Percentiles rank a stretch among this genome's conserved stretches.
phyloP scores from a whole-genome alignment of 805 yeast genomes.

The Yamadazyma endophytica region DNA sequence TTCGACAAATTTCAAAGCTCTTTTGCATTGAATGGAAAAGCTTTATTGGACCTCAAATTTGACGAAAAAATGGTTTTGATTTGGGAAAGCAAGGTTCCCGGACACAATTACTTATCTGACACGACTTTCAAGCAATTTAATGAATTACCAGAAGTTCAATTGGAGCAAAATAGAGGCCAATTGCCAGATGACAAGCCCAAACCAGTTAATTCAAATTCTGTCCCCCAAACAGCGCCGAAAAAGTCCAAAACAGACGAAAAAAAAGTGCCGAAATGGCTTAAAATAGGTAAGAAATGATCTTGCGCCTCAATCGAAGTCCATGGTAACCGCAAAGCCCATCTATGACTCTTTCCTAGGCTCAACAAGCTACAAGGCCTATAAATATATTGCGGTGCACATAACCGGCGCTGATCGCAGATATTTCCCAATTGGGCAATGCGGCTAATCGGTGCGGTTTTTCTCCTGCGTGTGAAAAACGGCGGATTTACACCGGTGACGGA shows the following conservation, averaged over 20 bases:
- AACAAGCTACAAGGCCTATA: no score
- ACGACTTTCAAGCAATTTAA: constrained; percentile 15
- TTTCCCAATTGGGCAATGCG: no score
- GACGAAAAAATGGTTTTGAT: constrained; percentile 25
- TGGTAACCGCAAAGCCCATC: no score
- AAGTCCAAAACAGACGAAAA: constrained; percentile 1
- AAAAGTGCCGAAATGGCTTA: constrained; percentile 24
- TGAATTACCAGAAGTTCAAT: constrained; percentile 32
- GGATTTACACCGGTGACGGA: no score
- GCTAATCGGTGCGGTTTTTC: no score
- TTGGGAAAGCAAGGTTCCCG: constrained; percentile 24
- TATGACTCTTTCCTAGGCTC: no score
- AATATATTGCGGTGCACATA: no score
- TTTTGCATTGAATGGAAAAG: constrained; percentile 22
- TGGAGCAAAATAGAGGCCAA: constrained; percentile 28
- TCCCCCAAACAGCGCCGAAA: no score
- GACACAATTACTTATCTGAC: constrained; percentile 5
- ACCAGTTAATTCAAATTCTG: neutral
- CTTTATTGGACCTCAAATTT: constrained; percentile 25
- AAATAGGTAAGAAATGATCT: constrained; percentile 12
- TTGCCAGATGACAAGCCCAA: constrained; percentile 24
- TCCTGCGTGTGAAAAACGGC: no score
- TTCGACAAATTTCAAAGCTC: constrained; percentile 24
- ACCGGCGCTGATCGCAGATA: no score
- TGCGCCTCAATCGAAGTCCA: no score